Evolutionary conservation across 495 filamentous ascomycete genomes (phyloP), one percentile per base, ranked within the genome.

Genomic region (Cudoniella acicularis): DNA sequence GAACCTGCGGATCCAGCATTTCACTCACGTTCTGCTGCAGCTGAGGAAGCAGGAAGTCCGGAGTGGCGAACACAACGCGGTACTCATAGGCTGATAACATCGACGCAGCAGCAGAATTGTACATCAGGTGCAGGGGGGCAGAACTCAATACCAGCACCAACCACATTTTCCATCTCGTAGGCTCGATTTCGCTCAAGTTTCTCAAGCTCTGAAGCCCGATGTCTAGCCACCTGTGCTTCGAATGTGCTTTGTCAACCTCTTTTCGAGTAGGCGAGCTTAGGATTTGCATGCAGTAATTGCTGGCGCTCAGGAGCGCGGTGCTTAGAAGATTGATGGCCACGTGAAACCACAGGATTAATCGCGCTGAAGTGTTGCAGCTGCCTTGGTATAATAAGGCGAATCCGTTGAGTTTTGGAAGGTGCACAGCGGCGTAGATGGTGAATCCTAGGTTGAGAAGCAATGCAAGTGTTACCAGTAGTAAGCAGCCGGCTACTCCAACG

Each of bases 201-300:
- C 67, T 64, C 16, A 77, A 52, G 23, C 73, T 77, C 11, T 69
- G 66, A 41, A 77, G 65, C 2, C 74, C 74, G 36, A 79, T 71
- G 51, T 72, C 72, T 23, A 79, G 52, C 75, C 72, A 77, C 10
- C 60, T 63, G 0, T 58, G 49, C 25, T 56, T 49, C 2, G 56
- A 47, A 64, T 78, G 75, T 0, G 74, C 74, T 25, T 16, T 47
- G 40, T 77, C 67, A 21, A 78, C 49, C 41, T 78, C 75, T 26
- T 68, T 51, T 8, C 76, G 66, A 1, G 73, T 73, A 2, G 76
- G 76, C 3, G 73, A 62, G 20, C 67, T 67, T 3, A 76, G 57
- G 48, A 68, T 63, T 57, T 77, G 75, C 75, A 76, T 77, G 23
- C 68, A 68, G 48, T 77, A 36, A 55, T 79, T 80, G 45, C 72